Percentiles rank a stretch among this genome's conserved stretches.
Conservation (phyloP, 2,329 filamentous ascomycete species). For the Fusarium sp. region DNA sequence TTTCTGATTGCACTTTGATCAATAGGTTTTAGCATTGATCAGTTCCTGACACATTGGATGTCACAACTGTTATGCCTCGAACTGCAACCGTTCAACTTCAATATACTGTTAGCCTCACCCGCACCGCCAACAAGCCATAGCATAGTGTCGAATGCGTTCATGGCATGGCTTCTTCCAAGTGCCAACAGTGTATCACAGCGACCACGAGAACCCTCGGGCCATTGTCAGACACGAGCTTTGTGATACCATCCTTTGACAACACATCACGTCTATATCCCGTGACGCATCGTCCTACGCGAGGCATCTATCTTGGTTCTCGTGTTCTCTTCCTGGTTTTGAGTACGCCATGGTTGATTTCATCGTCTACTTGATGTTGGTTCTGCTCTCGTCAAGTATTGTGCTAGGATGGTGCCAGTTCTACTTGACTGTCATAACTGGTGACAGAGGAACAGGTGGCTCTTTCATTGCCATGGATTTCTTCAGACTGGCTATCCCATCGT, state of each 20-base stretch:
- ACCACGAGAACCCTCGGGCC: slow-evolving; percentile 5
- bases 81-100: background rate
- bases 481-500: background rate
- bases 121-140: background rate
- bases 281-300: slow-evolving; percentile 13
- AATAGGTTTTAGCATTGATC: background rate
- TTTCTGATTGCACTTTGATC: background rate
- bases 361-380: background rate
- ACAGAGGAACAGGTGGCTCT: background rate
- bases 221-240: slow-evolving; percentile 14
- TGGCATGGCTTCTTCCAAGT: background rate
- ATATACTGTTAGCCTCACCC: background rate
- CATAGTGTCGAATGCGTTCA: background rate
- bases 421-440: background rate
- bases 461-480: background rate
- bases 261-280: slow-evolving; percentile 25
- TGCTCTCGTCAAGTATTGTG: background rate
- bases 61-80: background rate
- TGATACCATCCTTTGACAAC: slow-evolving; percentile 24
- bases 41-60: background rate
- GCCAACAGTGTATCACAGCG: background rate
- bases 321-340: background rate
- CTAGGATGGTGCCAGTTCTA: background rate
- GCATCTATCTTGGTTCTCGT: background rate
- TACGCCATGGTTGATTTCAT: background rate